phyloP scores from a whole-genome alignment of 805 yeast genomes.

The Zygoascus flipseniorum region DNA sequence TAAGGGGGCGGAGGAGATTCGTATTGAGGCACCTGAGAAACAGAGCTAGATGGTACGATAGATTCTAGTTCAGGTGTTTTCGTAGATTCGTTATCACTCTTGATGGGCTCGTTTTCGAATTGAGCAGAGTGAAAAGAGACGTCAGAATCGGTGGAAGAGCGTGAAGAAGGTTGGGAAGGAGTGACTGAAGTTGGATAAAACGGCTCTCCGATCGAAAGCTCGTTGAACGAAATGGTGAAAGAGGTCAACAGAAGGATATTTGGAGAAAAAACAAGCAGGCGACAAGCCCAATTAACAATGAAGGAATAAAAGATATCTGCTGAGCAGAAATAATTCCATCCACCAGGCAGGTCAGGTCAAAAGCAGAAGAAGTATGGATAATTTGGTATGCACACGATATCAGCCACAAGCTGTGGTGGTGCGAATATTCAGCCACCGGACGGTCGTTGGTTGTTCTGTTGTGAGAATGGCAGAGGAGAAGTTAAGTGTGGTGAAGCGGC shows the following conservation, averaged over 20 bases:
- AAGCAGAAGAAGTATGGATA: no score
- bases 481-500: no score
- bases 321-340: no score
- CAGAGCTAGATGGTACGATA: background rate
- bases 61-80: background rate
- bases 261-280: background rate
- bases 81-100: background rate
- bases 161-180: constrained; percentile 3
- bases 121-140: background rate
- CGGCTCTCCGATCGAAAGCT: background rate
- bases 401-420: no score
- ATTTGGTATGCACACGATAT: no score
- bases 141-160: background rate
- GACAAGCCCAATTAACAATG: background rate
- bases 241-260: background rate
- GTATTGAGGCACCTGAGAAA: background rate
- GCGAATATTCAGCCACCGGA: no score
- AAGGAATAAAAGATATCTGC: no score
- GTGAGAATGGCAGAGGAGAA: no score
- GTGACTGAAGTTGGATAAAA: constrained; percentile 10
- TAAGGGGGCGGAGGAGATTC: constrained; percentile 19
- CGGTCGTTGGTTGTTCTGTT: no score
- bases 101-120: background rate
- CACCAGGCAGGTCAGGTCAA: no score
- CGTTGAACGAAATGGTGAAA: background rate